A percentile compares a stretch with the other conserved stretches of the same genome.
These are phyloP conservation scores for Coemansia sp. DNA, from an alignment of 192 early-diverging fungal species.

Conservation along the genomic window DNA sequence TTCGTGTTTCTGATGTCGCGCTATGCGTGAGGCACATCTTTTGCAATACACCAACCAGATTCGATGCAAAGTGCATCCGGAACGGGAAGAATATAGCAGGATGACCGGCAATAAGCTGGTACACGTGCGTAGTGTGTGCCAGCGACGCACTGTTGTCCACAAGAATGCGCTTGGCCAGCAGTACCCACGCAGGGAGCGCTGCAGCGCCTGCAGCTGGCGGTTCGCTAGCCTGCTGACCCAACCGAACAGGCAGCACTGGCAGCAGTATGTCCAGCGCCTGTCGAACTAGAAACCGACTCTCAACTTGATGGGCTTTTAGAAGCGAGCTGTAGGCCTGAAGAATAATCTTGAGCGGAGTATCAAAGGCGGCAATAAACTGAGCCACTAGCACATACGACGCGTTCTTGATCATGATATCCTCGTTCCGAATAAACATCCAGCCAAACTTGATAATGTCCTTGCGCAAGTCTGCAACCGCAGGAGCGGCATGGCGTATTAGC, in stretches of 20 bases:
- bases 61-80: conserved; percentile 84
- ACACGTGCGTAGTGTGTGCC: conserved; percentile 85
- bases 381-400: conserved; percentile 91
- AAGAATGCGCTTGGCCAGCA: conserved; percentile 82
- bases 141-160: conserved; percentile 92
- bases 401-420: conserved; percentile 94
- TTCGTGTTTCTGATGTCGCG: conserved; percentile 79
- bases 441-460: conserved; percentile 95
- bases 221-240: conserved; percentile 43
- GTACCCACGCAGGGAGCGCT: conserved; percentile 76
- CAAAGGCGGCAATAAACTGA: conserved; percentile 89
- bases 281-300: conserved; percentile 81
- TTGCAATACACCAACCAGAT: conserved; percentile 81
- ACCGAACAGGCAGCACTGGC: conserved; percentile 83
- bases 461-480: conserved; percentile 69
- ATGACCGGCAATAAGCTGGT: conserved; percentile 86
- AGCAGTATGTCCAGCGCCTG: conserved; percentile 93
- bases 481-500: conserved; percentile 72
- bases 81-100: conserved; percentile 86
- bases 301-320: conserved; percentile 84
- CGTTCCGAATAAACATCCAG: conserved; percentile 79
- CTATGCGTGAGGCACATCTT: conserved; percentile 84
- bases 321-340: conserved; percentile 85
- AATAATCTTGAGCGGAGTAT: conserved; percentile 85
- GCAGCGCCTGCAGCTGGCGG: conserved; percentile 26